phyloP scores from a whole-genome alignment of 2,329 filamentous ascomycete species.

The Aureobasidium sp. region DNA sequence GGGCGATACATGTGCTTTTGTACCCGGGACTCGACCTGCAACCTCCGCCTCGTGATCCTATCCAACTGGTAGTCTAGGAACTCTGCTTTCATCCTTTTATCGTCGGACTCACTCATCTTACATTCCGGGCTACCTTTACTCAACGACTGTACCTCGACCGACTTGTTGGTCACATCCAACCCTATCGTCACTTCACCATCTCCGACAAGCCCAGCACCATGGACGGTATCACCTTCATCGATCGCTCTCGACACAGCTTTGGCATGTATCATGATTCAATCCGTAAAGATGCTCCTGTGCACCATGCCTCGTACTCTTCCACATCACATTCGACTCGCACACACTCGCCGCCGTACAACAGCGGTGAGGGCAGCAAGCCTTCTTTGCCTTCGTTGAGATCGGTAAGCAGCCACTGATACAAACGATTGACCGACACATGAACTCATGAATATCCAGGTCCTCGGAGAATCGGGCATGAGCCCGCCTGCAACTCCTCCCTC shows the following conservation, averaged over 20 bases:
- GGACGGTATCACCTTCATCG: constrained; percentile 3
- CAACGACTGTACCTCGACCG: background rate
- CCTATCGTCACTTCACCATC: background rate
- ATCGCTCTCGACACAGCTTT: constrained; percentile 9
- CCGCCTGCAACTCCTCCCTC: constrained; percentile 27
- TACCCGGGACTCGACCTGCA: constrained; percentile 9
- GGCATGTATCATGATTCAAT: constrained; percentile 8
- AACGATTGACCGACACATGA: background rate
- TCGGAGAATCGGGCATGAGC: constrained; percentile 25
- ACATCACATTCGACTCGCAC: background rate
- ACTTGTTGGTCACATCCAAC: background rate
- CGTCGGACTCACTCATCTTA: background rate
- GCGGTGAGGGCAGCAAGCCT: constrained; percentile 24
- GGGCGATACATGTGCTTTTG: constrained; percentile 10
- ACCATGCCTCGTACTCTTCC: constrained; percentile 7
- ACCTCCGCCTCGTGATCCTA: constrained; percentile 12
- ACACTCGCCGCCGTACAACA: constrained; percentile 27
- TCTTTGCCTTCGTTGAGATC: constrained; percentile 30
- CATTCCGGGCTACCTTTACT: background rate
- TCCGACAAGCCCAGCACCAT: background rate
- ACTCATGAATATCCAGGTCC: constrained; percentile 22
- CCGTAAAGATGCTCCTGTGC: constrained; percentile 2
- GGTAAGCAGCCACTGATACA: constrained; percentile 19
- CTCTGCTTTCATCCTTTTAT: background rate
- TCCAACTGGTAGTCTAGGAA: background rate